phyloP scores from a whole-genome alignment of 129 eudicot species.

The Arctium minus region DNA sequence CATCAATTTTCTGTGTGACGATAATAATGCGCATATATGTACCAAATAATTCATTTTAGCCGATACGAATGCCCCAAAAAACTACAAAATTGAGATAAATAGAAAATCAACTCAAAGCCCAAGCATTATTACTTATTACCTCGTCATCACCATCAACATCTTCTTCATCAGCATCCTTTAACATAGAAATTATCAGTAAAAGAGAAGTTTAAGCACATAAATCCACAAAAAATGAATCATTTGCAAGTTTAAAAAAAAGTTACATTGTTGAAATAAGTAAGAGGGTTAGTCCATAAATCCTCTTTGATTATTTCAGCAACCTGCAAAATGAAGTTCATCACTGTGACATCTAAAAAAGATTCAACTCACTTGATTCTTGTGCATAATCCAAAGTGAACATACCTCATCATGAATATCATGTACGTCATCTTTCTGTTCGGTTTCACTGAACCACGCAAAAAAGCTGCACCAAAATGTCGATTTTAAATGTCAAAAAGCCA shows the following conservation, averaged over 20 bases:
- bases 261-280: conserved; percentile 68
- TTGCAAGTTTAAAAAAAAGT: background rate
- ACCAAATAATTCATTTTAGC: background rate
- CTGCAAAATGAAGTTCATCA: conserved; percentile 35
- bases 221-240: background rate
- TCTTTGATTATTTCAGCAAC: conserved; percentile 87
- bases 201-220: background rate
- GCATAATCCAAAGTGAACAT: background rate
- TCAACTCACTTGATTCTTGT: background rate
- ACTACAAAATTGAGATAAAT: background rate
- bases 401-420: conserved; percentile 72
- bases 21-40: no score
- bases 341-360: background rate
- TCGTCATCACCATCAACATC: conserved; percentile 60
- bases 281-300: conserved; percentile 88
- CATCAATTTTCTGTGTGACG: no score
- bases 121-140: conserved; percentile 23
- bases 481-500: background rate
- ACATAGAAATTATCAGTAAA: background rate
- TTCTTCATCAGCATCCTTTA: conserved; percentile 71
- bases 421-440: conserved; percentile 45
- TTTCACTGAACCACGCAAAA: conserved; percentile 73
- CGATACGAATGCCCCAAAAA: background rate
- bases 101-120: background rate
- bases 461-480: conserved; percentile 43